These are phyloP conservation scores for Durusdinium trenchii DNA, from an alignment of 73 alveolate species.

Conservation along the genomic window DNA sequence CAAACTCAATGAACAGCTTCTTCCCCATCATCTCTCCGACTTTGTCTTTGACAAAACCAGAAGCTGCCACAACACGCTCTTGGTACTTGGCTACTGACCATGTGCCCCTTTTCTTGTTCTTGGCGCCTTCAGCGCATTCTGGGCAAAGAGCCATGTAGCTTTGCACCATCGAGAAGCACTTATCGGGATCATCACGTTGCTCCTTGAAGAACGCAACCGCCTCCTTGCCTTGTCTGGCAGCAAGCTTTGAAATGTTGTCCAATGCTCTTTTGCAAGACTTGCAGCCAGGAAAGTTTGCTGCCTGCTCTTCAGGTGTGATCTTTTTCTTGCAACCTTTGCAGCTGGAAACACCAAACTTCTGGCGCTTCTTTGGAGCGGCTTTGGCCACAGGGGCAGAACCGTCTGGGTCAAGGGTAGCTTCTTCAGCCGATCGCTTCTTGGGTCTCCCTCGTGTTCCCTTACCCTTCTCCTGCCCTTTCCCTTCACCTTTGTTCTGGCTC, in stretches of 20 bases:
- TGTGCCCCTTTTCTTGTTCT: not conserved
- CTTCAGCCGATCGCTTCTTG: not conserved
- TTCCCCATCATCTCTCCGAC: constrained; percentile 8
- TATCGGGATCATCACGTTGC: not conserved
- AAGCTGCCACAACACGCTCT: not conserved
- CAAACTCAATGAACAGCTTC: not conserved
- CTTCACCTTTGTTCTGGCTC: not conserved
- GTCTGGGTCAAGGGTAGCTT: no score
- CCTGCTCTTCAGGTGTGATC: not conserved
- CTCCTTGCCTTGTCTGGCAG: not conserved
- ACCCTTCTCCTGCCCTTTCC: not conserved
- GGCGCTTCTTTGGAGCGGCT: no score
- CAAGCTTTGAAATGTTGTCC: constrained; percentile 5
- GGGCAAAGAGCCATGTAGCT: not conserved
- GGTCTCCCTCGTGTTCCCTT: not conserved
- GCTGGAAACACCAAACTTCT: not conserved
- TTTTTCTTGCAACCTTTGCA: constrained; percentile 24
- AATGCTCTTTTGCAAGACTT: not conserved
- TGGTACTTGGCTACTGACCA: not conserved
- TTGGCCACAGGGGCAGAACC: no score
- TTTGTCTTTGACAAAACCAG: not conserved
- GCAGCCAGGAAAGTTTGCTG: constrained; percentile 4
- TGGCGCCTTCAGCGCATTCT: not conserved
- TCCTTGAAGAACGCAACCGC: not conserved
- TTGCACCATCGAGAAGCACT: not conserved